Conservation (phyloP, 169 alveolate genomes). For the Toxoplasma gondii region DNA sequence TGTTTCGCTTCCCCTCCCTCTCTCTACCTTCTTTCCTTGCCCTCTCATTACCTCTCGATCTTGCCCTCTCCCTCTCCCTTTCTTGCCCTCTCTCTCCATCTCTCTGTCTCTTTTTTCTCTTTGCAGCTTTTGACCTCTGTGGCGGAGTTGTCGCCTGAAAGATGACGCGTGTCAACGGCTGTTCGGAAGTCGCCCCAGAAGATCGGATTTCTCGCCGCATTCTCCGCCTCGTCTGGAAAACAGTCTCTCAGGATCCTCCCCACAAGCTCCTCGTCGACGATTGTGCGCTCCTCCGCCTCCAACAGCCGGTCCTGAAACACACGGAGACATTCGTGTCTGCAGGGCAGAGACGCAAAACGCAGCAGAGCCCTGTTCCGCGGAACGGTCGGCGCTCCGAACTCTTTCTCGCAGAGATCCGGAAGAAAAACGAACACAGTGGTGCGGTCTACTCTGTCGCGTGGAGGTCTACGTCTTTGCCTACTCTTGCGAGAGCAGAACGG, state of each 20-base stretch:
- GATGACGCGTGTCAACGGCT: constrained; percentile 47
- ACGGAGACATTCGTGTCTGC: constrained; percentile 91
- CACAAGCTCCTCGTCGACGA: constrained; percentile 79
- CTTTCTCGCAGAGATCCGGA: too few species aligned
- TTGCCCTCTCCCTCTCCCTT: too few species aligned
- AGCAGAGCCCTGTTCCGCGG: background rate
- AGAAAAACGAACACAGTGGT: too few species aligned
- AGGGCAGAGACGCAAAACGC: background rate
- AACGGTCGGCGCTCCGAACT: background rate
- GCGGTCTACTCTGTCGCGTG: too few species aligned
- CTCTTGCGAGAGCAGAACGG: too few species aligned
- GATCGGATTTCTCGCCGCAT: constrained; percentile 73
- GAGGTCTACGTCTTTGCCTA: too few species aligned
- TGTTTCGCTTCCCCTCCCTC: background rate
- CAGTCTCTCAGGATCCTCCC: constrained; percentile 79
- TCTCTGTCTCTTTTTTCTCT: too few species aligned
- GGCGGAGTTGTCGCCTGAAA: background rate
- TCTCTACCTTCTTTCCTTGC: too few species aligned
- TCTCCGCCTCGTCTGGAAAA: constrained; percentile 79
- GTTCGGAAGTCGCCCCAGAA: constrained; percentile 77
- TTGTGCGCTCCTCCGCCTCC: constrained; percentile 86
- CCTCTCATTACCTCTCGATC: too few species aligned
- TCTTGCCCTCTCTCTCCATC: too few species aligned
- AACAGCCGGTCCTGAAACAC: constrained; percentile 93
- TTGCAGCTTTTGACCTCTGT: background rate